These are phyloP conservation scores for Colletotrichum siamense DNA, from an alignment of 2,329 filamentous ascomycete genomes.

Conservation along the genomic window DNA sequence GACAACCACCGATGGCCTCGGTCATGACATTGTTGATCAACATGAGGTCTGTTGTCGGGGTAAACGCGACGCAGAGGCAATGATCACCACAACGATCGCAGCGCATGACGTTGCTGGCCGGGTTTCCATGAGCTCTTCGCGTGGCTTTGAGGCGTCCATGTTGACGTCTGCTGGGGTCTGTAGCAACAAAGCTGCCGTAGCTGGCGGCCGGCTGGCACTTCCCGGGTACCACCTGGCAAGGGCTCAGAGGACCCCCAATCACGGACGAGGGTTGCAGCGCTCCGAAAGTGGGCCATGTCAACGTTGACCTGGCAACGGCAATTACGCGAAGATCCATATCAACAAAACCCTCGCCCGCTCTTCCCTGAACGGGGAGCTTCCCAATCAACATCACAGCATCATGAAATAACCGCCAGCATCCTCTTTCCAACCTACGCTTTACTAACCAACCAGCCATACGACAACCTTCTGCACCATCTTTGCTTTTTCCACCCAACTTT, in stretches of 20 bases:
- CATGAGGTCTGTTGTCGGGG: background rate
- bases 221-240: background rate
- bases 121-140: background rate
- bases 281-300: background rate
- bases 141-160: background rate
- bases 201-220: background rate
- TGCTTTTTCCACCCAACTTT: background rate
- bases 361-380: constrained; percentile 4
- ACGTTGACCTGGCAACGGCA: constrained; percentile 17
- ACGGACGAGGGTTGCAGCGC: constrained; percentile 13
- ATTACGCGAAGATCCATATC: constrained; percentile 23
- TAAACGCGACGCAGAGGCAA: background rate
- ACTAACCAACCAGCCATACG: constrained; percentile 11
- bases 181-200: background rate
- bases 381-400: constrained; percentile 2
- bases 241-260: background rate
- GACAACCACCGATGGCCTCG: background rate
- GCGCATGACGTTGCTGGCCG: background rate
- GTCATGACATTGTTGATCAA: background rate
- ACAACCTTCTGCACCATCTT: background rate
- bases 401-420: constrained; percentile 8
- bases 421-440: background rate
- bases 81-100: background rate
- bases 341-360: constrained; percentile 21
- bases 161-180: background rate